Percentiles rank a stretch among this genome's conserved stretches.
Conservation (phyloP, 495 filamentous ascomycete genomes). For the Neurospora sp. region DNA sequence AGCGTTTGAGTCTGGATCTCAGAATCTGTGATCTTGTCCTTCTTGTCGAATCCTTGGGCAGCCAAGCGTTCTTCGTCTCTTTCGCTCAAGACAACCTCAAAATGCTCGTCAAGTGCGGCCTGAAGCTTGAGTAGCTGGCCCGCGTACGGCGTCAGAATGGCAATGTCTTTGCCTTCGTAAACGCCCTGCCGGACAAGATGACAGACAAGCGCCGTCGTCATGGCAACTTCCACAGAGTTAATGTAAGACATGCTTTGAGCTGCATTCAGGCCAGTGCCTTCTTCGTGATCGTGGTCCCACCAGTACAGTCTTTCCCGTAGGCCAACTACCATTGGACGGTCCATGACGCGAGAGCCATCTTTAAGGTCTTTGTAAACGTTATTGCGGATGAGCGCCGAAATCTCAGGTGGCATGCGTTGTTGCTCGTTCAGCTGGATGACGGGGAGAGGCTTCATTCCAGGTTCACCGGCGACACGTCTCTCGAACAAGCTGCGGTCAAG, state of each 20-base stretch:
- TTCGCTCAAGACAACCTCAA: conserved; percentile 57
- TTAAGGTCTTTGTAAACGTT: conserved; percentile 53
- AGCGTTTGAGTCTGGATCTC: too few species aligned
- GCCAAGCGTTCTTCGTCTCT: conserved; percentile 54
- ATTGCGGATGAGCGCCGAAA: conserved; percentile 49
- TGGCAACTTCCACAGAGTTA: conserved; percentile 59
- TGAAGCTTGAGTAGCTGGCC: conserved; percentile 59
- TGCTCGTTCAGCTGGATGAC: conserved; percentile 43
- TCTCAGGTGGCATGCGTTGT: conserved; percentile 53
- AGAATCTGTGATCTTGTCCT: not conserved
- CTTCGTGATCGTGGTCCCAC: conserved; percentile 55
- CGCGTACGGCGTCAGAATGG: conserved; percentile 67
- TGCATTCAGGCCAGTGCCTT: conserved; percentile 37
- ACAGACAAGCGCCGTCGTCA: conserved; percentile 53
- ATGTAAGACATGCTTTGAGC: conserved; percentile 46
- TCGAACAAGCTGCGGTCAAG: conserved; percentile 24
- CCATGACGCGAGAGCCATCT: conserved; percentile 42
- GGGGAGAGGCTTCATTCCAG: conserved; percentile 7
- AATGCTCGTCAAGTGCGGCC: conserved; percentile 35
- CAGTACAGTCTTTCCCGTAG: conserved; percentile 61
- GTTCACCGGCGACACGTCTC: conserved; percentile 15
- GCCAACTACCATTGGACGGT: conserved; percentile 52
- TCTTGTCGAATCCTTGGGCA: conserved; percentile 31
- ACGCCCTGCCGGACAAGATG: conserved; percentile 63
- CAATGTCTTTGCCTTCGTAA: conserved; percentile 58